Evolutionary conservation across 345 rosid species (phyloP).

Genomic region (Durio zibethinus): DNA sequence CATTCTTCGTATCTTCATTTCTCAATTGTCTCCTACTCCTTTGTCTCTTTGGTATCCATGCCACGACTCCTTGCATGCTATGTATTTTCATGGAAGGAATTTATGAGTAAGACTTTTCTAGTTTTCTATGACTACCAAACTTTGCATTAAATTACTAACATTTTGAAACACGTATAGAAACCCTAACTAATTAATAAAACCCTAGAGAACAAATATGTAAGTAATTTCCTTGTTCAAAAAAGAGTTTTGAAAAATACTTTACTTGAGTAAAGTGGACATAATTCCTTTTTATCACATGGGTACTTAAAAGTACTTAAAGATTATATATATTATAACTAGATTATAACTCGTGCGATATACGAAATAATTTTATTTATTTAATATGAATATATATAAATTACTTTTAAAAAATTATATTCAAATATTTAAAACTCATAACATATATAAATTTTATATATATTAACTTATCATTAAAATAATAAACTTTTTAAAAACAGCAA

Average conservation of each 20-base stretch:
- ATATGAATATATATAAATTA: too few relatives aligned
- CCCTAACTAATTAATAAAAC: background rate
- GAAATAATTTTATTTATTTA: too few relatives aligned
- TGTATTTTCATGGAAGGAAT: background rate
- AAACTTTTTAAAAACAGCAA: too few relatives aligned
- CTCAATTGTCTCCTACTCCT: background rate
- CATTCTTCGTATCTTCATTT: background rate
- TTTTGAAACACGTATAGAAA: background rate
- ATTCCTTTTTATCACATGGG: background rate
- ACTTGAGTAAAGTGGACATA: background rate
- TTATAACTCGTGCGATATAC: too few relatives aligned
- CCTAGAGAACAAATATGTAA: background rate
- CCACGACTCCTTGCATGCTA: background rate
- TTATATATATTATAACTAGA: too few relatives aligned
- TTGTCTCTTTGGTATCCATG: background rate
- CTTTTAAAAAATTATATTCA: too few relatives aligned
- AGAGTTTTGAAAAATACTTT: background rate
- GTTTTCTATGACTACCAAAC: constrained; percentile 3
- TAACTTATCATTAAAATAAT: too few relatives aligned
- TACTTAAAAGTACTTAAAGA: too few relatives aligned
- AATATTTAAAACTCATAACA: too few relatives aligned
- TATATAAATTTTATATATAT: too few relatives aligned
- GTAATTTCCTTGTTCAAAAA: background rate
- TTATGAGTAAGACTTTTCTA: too few relatives aligned
- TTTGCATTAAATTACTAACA: background rate